phyloP scores from a whole-genome alignment of 2,329 filamentous ascomycete species.

The Ascochyta pisi region DNA sequence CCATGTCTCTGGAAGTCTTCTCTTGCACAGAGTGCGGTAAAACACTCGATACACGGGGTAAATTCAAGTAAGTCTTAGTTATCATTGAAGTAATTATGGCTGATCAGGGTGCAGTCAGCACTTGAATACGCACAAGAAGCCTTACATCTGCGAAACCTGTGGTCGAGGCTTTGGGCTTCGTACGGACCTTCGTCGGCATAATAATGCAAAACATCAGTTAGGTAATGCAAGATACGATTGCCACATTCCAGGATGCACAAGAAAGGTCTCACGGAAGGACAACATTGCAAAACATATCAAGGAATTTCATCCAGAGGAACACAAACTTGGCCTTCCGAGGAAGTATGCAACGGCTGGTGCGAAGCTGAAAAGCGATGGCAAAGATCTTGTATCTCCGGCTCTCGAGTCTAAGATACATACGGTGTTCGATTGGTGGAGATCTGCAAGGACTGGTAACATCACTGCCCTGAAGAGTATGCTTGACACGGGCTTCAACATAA shows the following conservation, averaged over 20 bases:
- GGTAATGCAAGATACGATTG: slow-evolving; percentile 8
- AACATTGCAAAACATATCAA: slow-evolving; percentile 9
- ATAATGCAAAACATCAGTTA: slow-evolving; percentile 7
- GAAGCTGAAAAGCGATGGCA: not conserved
- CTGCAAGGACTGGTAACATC: slow-evolving; percentile 13
- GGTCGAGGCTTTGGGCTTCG: slow-evolving; percentile 9
- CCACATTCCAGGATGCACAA: not conserved
- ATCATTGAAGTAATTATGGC: not conserved
- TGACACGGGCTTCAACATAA: not conserved
- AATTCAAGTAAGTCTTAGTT: slow-evolving; percentile 12
- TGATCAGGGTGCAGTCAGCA: slow-evolving; percentile 7
- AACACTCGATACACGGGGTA: not conserved
- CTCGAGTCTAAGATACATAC: not conserved
- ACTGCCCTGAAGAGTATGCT: not conserved
- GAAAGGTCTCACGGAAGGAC: slow-evolving; percentile 11
- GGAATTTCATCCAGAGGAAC: not conserved
- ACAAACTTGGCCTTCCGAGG: too few species aligned
- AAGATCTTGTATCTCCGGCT: too few species aligned
- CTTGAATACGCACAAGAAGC: slow-evolving; percentile 16
- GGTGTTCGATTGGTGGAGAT: slow-evolving; percentile 5
- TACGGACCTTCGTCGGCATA: slow-evolving; percentile 13
- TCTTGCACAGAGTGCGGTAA: not conserved
- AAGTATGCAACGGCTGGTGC: too few species aligned
- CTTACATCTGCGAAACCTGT: slow-evolving; percentile 4
- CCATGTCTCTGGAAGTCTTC: not conserved